Percentiles rank a stretch among this genome's conserved stretches.
Conservation (phyloP, 306 rosid genomes). For the Cercis canadensis region DNA sequence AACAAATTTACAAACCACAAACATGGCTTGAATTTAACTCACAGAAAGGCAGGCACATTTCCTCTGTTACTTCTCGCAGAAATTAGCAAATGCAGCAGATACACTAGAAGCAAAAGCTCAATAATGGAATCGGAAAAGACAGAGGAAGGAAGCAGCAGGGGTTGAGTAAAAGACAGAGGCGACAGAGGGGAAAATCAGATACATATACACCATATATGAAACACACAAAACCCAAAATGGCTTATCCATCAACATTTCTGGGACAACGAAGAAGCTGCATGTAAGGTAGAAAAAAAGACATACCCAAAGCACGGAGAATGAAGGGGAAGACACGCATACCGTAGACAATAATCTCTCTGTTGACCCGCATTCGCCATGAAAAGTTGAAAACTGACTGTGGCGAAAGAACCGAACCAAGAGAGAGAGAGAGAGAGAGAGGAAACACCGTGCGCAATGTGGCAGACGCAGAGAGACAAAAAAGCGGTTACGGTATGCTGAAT, state of each 20-base stretch:
- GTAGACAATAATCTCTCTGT: conserved; percentile 38
- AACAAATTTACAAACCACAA: background rate
- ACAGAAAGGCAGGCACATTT: background rate
- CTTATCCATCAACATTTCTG: background rate
- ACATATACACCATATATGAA: background rate
- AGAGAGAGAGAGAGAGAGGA: background rate
- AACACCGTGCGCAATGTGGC: conserved; percentile 12
- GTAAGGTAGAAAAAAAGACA: background rate
- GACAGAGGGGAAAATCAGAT: background rate
- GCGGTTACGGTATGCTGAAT: no score
- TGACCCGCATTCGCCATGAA: conserved; percentile 44
- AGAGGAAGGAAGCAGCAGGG: background rate
- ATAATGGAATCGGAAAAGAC: background rate
- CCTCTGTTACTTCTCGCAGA: background rate
- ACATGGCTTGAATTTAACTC: no score
- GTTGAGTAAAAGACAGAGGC: background rate
- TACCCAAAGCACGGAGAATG: conserved; percentile 36
- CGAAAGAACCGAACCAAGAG: background rate
- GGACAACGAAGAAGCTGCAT: background rate
- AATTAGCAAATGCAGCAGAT: background rate
- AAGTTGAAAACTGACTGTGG: no score
- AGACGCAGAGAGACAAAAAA: background rate
- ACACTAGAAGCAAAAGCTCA: background rate
- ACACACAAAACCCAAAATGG: conserved; percentile 10
- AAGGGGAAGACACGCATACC: conserved; percentile 45